Base-by-base conservation (phyloP, 352 stramenopile species). In the Pythium chondricola region DNA sequence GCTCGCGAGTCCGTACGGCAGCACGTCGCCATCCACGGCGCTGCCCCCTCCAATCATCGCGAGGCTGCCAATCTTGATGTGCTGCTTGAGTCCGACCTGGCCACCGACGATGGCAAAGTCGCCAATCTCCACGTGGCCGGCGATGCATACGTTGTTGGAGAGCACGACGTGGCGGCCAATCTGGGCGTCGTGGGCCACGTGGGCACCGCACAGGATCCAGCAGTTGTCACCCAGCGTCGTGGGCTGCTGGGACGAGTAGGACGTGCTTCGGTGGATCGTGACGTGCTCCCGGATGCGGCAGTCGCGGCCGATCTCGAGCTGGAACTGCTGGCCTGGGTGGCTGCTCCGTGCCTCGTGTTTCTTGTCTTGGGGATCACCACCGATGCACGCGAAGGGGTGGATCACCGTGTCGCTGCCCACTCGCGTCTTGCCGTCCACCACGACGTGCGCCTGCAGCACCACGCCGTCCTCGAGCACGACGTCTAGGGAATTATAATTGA, bases 271-370 rank as follows among this genome's bases (percentile, higher is more conserved):
- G 47, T 93, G 80, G 44, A 93, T 80, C 14, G 82, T 93, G 17
- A 85, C 82, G 54, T 90, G 82, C 50, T 93, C 82, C 3, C 81
- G 74, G 52, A 92, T 88, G 38, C 88, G 61, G 61, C 78, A 90
- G 59, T 88, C 73, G 33, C 54, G 62, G 21, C 81, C 81, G 20
- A 93, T 69, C 13, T 61, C 60, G 3, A 90, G 59, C 26, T 72
- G 65, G 29, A 65, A 64, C 26, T 43, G 9, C 9, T 36, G 5
- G n/a, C 31, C 3, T 21, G 16, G 21, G 8, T 35, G 35, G 18
- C 58, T 41, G n/a, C n/a, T n/a, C n/a, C n/a, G n/a, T n/a, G n/a
- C n/a, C n/a, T n/a, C n/a, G 50, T 91, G 79, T 42, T 93, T 93
- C 58, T 89, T 93, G 58, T 93, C 82, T 48, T 93, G 82, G 17